A percentile compares a stretch with the other conserved stretches of the same genome.
These are phyloP conservation scores for Aureobasidium pullulans DNA, from an alignment of 2,329 filamentous ascomycete genomes.

Conservation along the genomic window DNA sequence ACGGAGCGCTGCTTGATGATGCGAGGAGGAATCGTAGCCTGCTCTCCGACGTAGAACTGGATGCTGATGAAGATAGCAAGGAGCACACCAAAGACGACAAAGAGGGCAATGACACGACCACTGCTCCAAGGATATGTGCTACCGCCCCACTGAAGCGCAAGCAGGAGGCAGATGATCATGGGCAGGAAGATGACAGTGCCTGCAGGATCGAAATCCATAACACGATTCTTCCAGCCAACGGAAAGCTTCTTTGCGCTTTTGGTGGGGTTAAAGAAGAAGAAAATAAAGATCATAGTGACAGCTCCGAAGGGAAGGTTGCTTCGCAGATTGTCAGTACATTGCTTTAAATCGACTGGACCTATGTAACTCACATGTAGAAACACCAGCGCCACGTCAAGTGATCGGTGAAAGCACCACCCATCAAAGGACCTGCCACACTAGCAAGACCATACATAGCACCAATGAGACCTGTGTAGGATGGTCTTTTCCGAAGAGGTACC, in stretches of 20 bases:
- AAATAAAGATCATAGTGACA: constrained; percentile 31
- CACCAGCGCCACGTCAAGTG: constrained; percentile 42
- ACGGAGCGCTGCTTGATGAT: constrained; percentile 41
- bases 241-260: constrained; percentile 28
- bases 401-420: constrained; percentile 33
- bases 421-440: constrained; percentile 40
- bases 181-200: constrained; percentile 42
- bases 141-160: constrained; percentile 46
- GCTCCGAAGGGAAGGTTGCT: constrained; percentile 45
- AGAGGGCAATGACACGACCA: constrained; percentile 39
- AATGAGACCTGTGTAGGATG: constrained; percentile 44
- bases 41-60: constrained; percentile 35
- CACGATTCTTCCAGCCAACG: constrained; percentile 29
- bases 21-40: constrained; percentile 40
- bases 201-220: constrained; percentile 40
- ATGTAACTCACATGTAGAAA: constrained; percentile 35
- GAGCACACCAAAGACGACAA: constrained; percentile 38
- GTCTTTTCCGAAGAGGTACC: constrained; percentile 39
- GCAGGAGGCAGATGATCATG: constrained; percentile 40
- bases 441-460: constrained; percentile 43
- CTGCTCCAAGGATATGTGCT: constrained; percentile 40
- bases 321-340: no score
- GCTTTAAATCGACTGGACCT: no score
- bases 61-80: constrained; percentile 33
- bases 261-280: constrained; percentile 29